Percentiles rank a stretch among this genome's conserved stretches.
phyloP scores from a whole-genome alignment of 2,329 filamentous ascomycete species.

The Phoma sp. region DNA sequence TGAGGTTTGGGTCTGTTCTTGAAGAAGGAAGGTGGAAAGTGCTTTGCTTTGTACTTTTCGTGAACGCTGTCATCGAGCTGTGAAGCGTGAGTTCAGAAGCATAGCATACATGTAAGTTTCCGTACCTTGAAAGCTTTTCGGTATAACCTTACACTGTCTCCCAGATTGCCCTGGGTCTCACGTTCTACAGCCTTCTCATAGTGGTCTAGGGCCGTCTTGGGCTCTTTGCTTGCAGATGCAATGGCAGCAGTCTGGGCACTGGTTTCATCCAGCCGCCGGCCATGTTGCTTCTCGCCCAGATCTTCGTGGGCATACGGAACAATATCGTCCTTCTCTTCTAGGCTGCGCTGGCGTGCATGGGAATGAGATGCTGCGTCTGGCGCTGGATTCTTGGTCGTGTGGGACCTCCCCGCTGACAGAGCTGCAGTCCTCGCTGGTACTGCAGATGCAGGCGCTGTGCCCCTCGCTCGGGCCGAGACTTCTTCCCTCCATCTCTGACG shows the following conservation, averaged over 20 bases:
- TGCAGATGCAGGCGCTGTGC: constrained; percentile 27
- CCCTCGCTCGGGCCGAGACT: constrained; percentile 62
- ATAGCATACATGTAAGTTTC: neutral
- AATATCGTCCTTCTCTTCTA: constrained; percentile 49
- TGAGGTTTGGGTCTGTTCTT: constrained; percentile 37
- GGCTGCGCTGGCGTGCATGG: constrained; percentile 34
- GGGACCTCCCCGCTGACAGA: constrained; percentile 31
- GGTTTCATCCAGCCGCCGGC: constrained; percentile 52
- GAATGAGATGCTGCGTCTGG: constrained; percentile 28
- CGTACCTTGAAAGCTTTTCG: constrained; percentile 84
- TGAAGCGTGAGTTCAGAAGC: constrained; percentile 16
- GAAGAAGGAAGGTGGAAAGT: constrained; percentile 72
- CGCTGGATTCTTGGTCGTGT: constrained; percentile 31
- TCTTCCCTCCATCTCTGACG: constrained; percentile 86
- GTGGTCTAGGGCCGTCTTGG: constrained; percentile 82
- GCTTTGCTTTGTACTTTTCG: constrained; percentile 85
- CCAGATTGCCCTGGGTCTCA: constrained; percentile 82
- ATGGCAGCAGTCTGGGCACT: constrained; percentile 41
- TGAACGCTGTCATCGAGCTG: constrained; percentile 87
- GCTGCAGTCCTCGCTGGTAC: constrained; percentile 21
- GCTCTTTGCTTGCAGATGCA: constrained; percentile 54
- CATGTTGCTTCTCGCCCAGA: constrained; percentile 54
- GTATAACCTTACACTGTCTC: constrained; percentile 87
- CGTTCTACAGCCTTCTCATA: constrained; percentile 91
- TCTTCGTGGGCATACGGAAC: constrained; percentile 53